A percentile compares a stretch with the other conserved stretches of the same genome.
phyloP scores from a whole-genome alignment of 106 monocot species.

The Platanthera zijinensis region DNA sequence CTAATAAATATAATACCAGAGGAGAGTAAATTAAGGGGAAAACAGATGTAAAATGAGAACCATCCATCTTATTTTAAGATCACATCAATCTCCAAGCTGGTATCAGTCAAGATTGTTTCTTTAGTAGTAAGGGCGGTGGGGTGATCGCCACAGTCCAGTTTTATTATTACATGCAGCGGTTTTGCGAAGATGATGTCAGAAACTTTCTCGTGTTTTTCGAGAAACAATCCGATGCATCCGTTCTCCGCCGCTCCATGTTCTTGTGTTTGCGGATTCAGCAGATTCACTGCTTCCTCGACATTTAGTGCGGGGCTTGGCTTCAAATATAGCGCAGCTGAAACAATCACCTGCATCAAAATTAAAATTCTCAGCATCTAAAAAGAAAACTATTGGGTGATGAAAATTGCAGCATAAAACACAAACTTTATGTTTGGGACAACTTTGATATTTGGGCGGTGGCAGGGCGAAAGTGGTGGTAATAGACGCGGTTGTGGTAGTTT shows the following conservation, averaged over 20 bases:
- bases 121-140: constrained; percentile 31
- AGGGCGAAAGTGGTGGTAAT: too few relatives aligned
- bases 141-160: constrained; percentile 59
- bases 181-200: constrained; percentile 38
- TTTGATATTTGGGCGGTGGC: neutral
- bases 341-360: constrained; percentile 35
- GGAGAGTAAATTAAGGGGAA: neutral
- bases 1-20: neutral
- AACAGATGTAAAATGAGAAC: neutral
- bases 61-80: constrained; percentile 21
- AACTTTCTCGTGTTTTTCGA: constrained; percentile 27
- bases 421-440: neutral
- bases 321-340: constrained; percentile 70
- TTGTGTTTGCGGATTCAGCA: constrained; percentile 15
- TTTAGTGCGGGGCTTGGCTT: constrained; percentile 18
- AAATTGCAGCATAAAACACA: too few relatives aligned
- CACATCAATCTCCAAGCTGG: constrained; percentile 40
- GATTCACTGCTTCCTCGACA: constrained; percentile 3
- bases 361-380: too few relatives aligned
- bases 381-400: neutral
- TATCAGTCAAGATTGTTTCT: constrained; percentile 51
- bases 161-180: constrained; percentile 56
- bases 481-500: too few relatives aligned
- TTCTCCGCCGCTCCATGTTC: constrained; percentile 11
- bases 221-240: constrained; percentile 30